Evolutionary conservation across 1,284 basidiomycete genomes (phyloP), one percentile per base, ranked within the genome.

Genomic region (Fomitopsis betulina): DNA sequence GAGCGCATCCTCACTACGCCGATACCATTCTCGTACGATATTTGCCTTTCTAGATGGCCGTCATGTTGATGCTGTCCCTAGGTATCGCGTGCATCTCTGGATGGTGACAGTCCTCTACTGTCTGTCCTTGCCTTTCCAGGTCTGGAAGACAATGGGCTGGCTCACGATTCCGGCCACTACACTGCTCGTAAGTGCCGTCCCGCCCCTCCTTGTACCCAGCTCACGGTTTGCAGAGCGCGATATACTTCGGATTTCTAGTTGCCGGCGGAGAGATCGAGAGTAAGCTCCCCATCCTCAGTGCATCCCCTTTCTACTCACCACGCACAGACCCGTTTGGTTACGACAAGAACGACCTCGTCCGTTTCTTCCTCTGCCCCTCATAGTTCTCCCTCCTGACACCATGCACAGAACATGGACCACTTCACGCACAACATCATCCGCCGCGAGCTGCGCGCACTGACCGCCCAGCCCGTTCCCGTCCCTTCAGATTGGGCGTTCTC

Each of bases 1-100:
- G 89, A 93, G 68, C 77, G 89, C 45, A 90, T 92, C 62, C 74
- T 91, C 15, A 91, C 89, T 0, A 91, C 88, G 0, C 89, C 89
- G 0, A 90, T 93, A 51, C 90, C 89, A 1, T 91, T 89, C 74
- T 89, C 85, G 78, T 91, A 30, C 19, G 66, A n/a, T 63, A 21
- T 32, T n/a, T 8, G 6, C 45, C n/a, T n/a, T n/a, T n/a, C n/a
- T n/a, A n/a, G n/a, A n/a, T n/a, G n/a, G n/a, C n/a, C n/a, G n/a
- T n/a, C n/a, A n/a, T n/a, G n/a, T n/a, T n/a, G n/a, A n/a, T n/a
- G n/a, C n/a, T n/a, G n/a, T n/a, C n/a, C n/a, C n/a, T n/a, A 86
- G 84, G 47, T 87, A 87, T 64, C 82, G 82, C 2, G 74, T 85
- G 37, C 86, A 88, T 65, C 71, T 89, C 45, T 88, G 86, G 86